These are phyloP conservation scores for Leccinum fallax DNA, from an alignment of 1,284 basidiomycete species.

Conservation along the genomic window DNA sequence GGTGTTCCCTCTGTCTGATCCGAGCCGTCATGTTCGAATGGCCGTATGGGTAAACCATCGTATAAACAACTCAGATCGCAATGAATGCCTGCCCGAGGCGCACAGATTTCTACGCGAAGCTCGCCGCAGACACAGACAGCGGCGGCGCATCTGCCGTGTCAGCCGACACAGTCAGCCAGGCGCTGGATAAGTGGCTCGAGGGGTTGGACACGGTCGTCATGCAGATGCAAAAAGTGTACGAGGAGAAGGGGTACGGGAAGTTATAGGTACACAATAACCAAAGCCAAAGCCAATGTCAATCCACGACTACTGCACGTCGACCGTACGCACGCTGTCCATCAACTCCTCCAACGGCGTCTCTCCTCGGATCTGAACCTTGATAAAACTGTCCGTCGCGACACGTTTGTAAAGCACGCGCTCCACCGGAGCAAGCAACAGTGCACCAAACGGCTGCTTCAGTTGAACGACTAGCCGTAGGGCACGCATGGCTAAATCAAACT, in stretches of 20 bases:
- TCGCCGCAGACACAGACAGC: conserved; percentile 71
- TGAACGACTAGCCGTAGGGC: no score
- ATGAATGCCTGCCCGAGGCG: conserved; percentile 98
- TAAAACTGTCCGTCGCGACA: no score
- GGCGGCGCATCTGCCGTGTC: conserved; percentile 49
- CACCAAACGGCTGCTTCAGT: no score
- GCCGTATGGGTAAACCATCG: neutral
- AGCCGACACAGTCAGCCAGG: conserved; percentile 66
- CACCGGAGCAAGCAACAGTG: no score
- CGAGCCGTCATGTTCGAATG: neutral
- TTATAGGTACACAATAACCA: conserved; percentile 7
- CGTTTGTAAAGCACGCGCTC: no score
- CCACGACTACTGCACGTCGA: no score
- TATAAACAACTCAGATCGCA: conserved; percentile 43
- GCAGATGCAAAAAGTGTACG: conserved; percentile 76
- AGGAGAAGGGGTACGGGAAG: conserved; percentile 44
- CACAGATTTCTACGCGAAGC: conserved; percentile 86
- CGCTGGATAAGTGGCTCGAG: conserved; percentile 68
- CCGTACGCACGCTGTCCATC: no score
- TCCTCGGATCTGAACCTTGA: no score
- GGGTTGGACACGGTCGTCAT: conserved; percentile 74
- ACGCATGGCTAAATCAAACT: neutral
- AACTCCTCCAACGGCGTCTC: no score
- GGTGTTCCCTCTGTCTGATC: neutral
- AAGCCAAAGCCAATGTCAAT: no score